Evolutionary conservation across 176 grass and related monocot species (phyloP), one percentile per base, ranked within the genome.

Genomic region (Eragrostis nindensis): DNA sequence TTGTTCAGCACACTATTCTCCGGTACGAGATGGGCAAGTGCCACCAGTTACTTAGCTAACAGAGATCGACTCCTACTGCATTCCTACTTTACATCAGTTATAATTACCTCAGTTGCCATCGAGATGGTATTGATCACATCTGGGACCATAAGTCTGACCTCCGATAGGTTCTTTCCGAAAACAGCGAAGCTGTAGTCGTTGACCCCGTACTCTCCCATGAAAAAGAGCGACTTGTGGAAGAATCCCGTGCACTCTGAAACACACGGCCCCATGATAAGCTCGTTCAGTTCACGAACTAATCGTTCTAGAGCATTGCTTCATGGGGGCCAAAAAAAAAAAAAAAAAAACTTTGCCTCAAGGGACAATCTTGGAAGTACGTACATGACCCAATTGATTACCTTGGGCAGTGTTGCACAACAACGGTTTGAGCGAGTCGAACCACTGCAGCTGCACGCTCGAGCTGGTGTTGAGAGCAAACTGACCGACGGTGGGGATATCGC

Each of bases 401-500:
- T 74, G 41, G 6, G 52, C 56, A 62, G 80, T 36, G 32, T 49
- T 39, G 82, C 90, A 89, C 22, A 89, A 70, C 3, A 57, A 71
- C 11, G 83, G 46, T 54, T 78, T 91, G 6, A 91, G 41, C 46
- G 85, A 79, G 0, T 66, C 21, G 72, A 91, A 91, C 89, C 89
- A 91, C 36, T 2, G 24, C 13, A 88, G 76, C 79, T 91, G 89
- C 78, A 82, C 82, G 75, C 75, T 41, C 1, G 73, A 60, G 70
- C 70, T 82, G 62, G 76, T 73, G 36, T 88, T 79, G 2, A 54
- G 39, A 40, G 44, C 57, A 0, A 42, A 72, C 44, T 14, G 1
- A 1, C 45, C 15, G 16, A 60, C 26, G 30, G 4, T 4, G 1
- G 85, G 79, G 72, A 70, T 30, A 30, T 78, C 47, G 0, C 70